These are phyloP conservation scores for Lactifluus rugatus DNA, from an alignment of 768 basidiomycete genomes.

Conservation along the genomic window DNA sequence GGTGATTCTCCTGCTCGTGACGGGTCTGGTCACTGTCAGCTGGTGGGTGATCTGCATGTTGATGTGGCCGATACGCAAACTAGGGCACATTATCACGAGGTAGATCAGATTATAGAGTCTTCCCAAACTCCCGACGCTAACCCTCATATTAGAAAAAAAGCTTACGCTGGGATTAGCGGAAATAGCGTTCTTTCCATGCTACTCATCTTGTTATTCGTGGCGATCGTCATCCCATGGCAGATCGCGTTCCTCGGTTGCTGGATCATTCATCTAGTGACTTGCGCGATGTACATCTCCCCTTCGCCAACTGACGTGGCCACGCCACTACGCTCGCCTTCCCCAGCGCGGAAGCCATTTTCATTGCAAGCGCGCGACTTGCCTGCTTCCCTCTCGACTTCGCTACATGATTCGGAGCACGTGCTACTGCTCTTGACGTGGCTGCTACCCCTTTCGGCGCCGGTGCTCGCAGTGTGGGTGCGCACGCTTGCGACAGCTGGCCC, in stretches of 20 bases:
- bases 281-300: constrained; percentile 29
- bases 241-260: constrained; percentile 81
- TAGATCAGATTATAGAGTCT: background rate
- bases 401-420: constrained; percentile 47
- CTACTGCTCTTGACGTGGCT: constrained; percentile 74
- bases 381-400: background rate
- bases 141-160: constrained; percentile 11
- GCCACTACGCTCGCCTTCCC: constrained; percentile 1
- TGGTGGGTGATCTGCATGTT: constrained; percentile 45
- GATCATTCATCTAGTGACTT: constrained; percentile 66
- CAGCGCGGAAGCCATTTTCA: constrained; percentile 3
- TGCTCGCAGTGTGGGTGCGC: constrained; percentile 82
- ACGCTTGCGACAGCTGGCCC: constrained; percentile 74
- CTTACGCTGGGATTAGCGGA: constrained; percentile 25
- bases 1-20: constrained; percentile 45
- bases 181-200: constrained; percentile 40
- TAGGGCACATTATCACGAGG: constrained; percentile 23
- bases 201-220: constrained; percentile 54
- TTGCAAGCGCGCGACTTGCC: background rate
- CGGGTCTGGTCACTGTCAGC: constrained; percentile 51
- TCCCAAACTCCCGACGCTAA: background rate
- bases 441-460: constrained; percentile 65
- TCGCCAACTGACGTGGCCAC: background rate
- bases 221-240: constrained; percentile 82
- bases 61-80: constrained; percentile 37